These are phyloP conservation scores for Trypethelium eluteriae DNA, from an alignment of 495 filamentous ascomycete species.

Conservation along the genomic window DNA sequence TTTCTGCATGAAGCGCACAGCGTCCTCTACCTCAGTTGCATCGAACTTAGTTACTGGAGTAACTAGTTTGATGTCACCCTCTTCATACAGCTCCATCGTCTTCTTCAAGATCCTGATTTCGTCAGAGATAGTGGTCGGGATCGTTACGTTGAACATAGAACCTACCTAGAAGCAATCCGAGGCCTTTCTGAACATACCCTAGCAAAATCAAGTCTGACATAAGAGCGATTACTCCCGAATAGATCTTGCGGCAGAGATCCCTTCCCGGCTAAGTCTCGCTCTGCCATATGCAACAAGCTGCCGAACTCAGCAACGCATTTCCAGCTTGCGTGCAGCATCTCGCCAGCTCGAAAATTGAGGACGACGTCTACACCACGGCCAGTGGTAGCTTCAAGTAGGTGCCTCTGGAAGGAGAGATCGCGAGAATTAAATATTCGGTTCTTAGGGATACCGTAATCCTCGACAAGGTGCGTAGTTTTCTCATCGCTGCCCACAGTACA, in stretches of 20 bases:
- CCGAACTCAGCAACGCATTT: slow-evolving; percentile 35
- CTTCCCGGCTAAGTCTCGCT: slow-evolving; percentile 24
- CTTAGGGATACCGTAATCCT: slow-evolving; percentile 27
- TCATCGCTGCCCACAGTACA: not conserved
- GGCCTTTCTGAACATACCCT: not conserved
- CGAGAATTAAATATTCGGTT: slow-evolving; percentile 37
- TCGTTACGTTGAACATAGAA: not conserved
- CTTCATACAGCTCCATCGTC: slow-evolving; percentile 12
- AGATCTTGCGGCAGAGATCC: slow-evolving; percentile 14
- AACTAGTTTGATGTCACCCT: not conserved
- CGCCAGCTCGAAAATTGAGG: slow-evolving; percentile 21
- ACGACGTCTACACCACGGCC: slow-evolving; percentile 24
- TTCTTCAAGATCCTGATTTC: not conserved
- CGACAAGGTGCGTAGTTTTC: not conserved
- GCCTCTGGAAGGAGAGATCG: slow-evolving; percentile 13
- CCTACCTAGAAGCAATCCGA: not conserved
- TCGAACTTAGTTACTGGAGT: slow-evolving; percentile 8
- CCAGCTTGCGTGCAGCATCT: slow-evolving; percentile 20
- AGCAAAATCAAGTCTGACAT: not conserved
- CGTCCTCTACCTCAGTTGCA: slow-evolving; percentile 40
- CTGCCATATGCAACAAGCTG: slow-evolving; percentile 41
- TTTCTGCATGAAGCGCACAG: slow-evolving; percentile 51
- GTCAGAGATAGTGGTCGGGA: not conserved
- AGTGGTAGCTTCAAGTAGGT: slow-evolving; percentile 14
- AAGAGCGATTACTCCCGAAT: slow-evolving; percentile 14